Evolutionary conservation across 2,329 filamentous ascomycete species (phyloP).

Genomic region (Apiospora hydei): DNA sequence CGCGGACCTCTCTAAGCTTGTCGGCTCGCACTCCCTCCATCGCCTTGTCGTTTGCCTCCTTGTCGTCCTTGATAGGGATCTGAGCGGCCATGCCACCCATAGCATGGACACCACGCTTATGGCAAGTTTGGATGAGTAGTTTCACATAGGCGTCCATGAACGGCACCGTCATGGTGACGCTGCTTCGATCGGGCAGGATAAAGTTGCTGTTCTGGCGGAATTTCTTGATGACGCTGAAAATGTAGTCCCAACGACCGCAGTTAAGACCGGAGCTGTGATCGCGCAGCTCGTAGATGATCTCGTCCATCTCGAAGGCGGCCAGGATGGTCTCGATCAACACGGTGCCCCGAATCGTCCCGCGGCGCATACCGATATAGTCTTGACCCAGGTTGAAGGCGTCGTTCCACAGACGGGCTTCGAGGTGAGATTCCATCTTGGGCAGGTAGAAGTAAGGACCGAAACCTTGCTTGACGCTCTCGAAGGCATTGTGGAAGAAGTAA

Average conservation of each 20-base stretch:
- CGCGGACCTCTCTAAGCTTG: slow-evolving; percentile 94
- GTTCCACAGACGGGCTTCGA: slow-evolving; percentile 97
- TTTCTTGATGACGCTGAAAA: slow-evolving; percentile 99
- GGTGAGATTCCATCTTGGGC: slow-evolving; percentile 97
- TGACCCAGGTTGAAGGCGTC: slow-evolving; percentile 96
- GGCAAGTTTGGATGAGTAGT: slow-evolving; percentile 97
- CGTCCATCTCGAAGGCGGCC: slow-evolving; percentile 99
- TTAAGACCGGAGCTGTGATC: slow-evolving; percentile 97
- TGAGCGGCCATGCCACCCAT: slow-evolving; percentile 99
- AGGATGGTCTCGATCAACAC: slow-evolving; percentile 98
- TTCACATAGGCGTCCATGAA: slow-evolving; percentile 98
- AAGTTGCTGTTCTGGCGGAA: slow-evolving; percentile 96
- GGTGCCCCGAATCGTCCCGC: slow-evolving; percentile 92
- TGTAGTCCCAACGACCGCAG: slow-evolving; percentile 99
- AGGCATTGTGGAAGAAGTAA: slow-evolving; percentile 98
- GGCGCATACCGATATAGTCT: slow-evolving; percentile 87
- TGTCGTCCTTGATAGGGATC: slow-evolving; percentile 97
- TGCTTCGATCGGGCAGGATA: slow-evolving; percentile 87
- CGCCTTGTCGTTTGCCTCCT: slow-evolving; percentile 87
- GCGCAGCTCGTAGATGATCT: slow-evolving; percentile 99
- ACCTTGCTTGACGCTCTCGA: slow-evolving; percentile 84
- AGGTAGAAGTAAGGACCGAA: slow-evolving; percentile 97
- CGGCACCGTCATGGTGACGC: slow-evolving; percentile 96
- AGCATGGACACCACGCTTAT: slow-evolving; percentile 94
- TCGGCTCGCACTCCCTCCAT: slow-evolving; percentile 94